Conservation (phyloP, 1,284 basidiomycete genomes). For the Afroboletus lepidellus region DNA sequence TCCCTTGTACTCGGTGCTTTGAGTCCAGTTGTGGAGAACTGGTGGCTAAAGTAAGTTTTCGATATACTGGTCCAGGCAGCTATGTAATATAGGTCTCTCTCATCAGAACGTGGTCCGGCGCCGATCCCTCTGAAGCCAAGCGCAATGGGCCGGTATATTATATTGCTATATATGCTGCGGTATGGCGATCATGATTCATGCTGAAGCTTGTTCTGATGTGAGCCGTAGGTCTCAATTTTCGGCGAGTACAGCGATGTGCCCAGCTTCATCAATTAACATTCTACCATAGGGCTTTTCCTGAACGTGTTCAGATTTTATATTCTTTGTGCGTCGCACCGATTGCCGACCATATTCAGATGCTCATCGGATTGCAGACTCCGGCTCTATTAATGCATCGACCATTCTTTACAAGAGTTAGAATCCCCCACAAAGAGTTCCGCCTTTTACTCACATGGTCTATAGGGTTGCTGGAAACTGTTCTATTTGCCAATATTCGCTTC, state of each 20-base stretch:
- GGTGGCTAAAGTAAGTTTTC: conserved; percentile 68
- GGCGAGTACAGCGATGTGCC: conserved; percentile 28
- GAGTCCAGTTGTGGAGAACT: conserved; percentile 78
- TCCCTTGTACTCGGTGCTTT: conserved; percentile 64
- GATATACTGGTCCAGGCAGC: background rate
- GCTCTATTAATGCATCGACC: conserved; percentile 68
- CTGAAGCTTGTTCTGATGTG: conserved; percentile 8
- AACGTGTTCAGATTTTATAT: conserved; percentile 67
- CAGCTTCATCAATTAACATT: conserved; percentile 7
- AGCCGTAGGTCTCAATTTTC: conserved; percentile 39
- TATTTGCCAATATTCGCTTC: conserved; percentile 91
- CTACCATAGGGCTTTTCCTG: conserved; percentile 54
- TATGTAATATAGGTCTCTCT: conserved; percentile 12
- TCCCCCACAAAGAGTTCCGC: background rate
- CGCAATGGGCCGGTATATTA: conserved; percentile 66
- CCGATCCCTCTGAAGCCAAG: conserved; percentile 37
- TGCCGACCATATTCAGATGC: background rate
- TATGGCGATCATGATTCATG: conserved; percentile 31
- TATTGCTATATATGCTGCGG: conserved; percentile 72
- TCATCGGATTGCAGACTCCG: conserved; percentile 45
- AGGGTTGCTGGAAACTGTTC: conserved; percentile 78
- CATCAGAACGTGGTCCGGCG: conserved; percentile 64
- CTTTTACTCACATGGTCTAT: conserved; percentile 19
- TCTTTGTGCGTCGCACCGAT: conserved; percentile 46
- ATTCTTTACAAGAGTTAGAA: conserved; percentile 67